A percentile compares a stretch with the other conserved stretches of the same genome.
Conservation (phyloP, 1,284 basidiomycete genomes). For the Irpex rosettiformis region DNA sequence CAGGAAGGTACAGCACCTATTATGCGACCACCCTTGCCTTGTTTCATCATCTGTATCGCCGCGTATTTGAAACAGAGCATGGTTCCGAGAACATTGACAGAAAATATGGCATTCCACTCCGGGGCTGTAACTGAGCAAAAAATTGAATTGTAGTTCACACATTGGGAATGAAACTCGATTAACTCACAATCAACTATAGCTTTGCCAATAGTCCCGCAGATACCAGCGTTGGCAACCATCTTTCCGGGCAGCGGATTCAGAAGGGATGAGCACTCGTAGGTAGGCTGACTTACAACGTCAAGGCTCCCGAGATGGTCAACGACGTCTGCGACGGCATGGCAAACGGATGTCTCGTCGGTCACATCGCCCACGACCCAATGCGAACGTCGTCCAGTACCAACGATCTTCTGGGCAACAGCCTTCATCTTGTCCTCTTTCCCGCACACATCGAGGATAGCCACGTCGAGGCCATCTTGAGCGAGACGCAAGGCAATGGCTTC, state of each 20-base stretch:
- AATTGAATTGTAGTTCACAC: background rate
- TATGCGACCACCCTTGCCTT: slow-evolving; percentile 28
- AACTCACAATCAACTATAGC: slow-evolving; percentile 4
- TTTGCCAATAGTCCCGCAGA: slow-evolving; percentile 15
- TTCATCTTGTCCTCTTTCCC: slow-evolving; percentile 13
- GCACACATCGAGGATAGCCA: slow-evolving; percentile 21
- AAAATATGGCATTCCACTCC: slow-evolving; percentile 5
- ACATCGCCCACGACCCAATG: slow-evolving; percentile 18
- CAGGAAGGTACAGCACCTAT: slow-evolving; percentile 17
- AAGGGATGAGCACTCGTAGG: background rate
- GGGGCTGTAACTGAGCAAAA: background rate
- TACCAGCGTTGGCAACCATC: slow-evolving; percentile 34
- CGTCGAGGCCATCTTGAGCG: slow-evolving; percentile 21
- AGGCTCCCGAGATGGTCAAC: slow-evolving; percentile 21
- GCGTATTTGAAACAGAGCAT: slow-evolving; percentile 30
- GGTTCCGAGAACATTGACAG: slow-evolving; percentile 29
- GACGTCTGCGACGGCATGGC: slow-evolving; percentile 18
- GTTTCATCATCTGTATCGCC: slow-evolving; percentile 27
- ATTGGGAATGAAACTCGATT: background rate
- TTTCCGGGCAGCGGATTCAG: slow-evolving; percentile 3
- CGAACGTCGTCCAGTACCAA: slow-evolving; percentile 11
- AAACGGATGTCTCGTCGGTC: slow-evolving; percentile 19
- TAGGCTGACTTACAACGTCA: slow-evolving; percentile 16
- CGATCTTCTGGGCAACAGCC: slow-evolving; percentile 17
- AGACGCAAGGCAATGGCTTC: slow-evolving; percentile 21